Base-by-base conservation (phyloP, 257 asterid genomes). In the Cruciata laevipes region DNA sequence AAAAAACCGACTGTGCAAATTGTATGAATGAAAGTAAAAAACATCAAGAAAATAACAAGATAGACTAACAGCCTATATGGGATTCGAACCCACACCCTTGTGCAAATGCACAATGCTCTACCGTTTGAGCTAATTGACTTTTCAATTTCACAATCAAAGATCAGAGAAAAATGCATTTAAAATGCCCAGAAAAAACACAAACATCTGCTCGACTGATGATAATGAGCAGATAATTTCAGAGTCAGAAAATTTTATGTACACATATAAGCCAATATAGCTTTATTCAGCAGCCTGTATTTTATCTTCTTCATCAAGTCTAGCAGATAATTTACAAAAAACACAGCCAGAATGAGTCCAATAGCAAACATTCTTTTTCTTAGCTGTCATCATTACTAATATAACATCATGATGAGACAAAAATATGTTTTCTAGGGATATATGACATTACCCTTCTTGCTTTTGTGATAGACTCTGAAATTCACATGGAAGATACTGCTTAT, bases 401-500 rank as follows among this genome's bases (percentile, higher is more conserved):
- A 70, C 33, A 6, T 27, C 24, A 32, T 32, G 30, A 47, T n/a
- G 42, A 37, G 18, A 61, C 3, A 13, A 32, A 49, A 62, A 16
- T 18, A n/a, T 14, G 1, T 58, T 24, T 33, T 62, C 56, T 63
- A 21, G 56, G 31, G 37, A 17, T 21, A 12, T 5, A 61, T 7
- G 14, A 7, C 18, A n/a, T n/a, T 21, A 35, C 37, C 42, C 23
- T 25, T 1, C 33, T 21, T 23, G 37, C 62, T 4, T 61, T 27
- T 20, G 11, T 38, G 32, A 61, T 30, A 51, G 24, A 66, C 44
- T 27, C 17, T 14, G 8, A 23, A 17, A 51, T 67, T 3, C 21
- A 61, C 69, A 17, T 40, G 24, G n/a, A 49, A 38, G 60, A n/a
- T 31, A 53, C 51, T 27, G 70, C 59, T 72, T 17, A 27, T 31